phyloP scores from a whole-genome alignment of 192 early-diverging fungal genomes.

The Coemansia sp. region DNA sequence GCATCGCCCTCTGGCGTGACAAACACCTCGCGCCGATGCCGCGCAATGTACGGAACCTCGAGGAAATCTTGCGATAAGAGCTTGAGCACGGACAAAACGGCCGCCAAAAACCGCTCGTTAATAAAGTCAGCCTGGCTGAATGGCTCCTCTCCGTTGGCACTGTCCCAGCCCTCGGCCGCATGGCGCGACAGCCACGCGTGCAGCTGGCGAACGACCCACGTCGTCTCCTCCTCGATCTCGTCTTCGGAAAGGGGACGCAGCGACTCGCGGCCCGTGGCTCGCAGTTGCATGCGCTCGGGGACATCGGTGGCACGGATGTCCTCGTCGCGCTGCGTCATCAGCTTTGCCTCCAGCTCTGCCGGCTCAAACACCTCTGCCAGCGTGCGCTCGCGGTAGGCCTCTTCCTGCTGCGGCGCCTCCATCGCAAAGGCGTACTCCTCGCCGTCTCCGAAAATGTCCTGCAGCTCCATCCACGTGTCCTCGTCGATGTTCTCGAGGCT shows the following conservation, averaged over 20 bases:
- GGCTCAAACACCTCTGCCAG: conserved; percentile 68
- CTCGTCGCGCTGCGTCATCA: conserved; percentile 92
- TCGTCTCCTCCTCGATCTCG: conserved; percentile 64
- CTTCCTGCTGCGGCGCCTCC: conserved; percentile 23
- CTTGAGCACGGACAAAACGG: conserved; percentile 60
- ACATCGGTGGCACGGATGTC: conserved; percentile 81
- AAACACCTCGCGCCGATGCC: conserved; percentile 84
- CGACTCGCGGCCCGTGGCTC: conserved; percentile 32
- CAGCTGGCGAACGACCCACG: conserved; percentile 56
- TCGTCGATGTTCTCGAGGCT: conserved; percentile 53
- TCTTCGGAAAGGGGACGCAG: conserved; percentile 55
- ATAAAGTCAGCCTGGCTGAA: conserved; percentile 43
- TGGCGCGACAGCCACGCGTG: conserved; percentile 31
- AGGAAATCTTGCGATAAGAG: conserved; percentile 72
- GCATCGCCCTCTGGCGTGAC: conserved; percentile 38
- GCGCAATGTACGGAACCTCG: conserved; percentile 90
- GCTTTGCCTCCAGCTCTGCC: conserved; percentile 76
- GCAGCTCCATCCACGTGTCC: conserved; percentile 71
- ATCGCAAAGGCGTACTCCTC: conserved; percentile 75
- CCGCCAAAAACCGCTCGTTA: conserved; percentile 51
- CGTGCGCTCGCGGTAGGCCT: conserved; percentile 39
- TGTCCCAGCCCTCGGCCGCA: neutral
- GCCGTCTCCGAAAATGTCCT: conserved; percentile 91
- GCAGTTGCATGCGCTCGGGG: conserved; percentile 90
- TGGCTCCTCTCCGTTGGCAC: conserved; percentile 10